phyloP scores from a whole-genome alignment of 139 green algal genomes.

The Chlamydomonas schloesseri region DNA sequence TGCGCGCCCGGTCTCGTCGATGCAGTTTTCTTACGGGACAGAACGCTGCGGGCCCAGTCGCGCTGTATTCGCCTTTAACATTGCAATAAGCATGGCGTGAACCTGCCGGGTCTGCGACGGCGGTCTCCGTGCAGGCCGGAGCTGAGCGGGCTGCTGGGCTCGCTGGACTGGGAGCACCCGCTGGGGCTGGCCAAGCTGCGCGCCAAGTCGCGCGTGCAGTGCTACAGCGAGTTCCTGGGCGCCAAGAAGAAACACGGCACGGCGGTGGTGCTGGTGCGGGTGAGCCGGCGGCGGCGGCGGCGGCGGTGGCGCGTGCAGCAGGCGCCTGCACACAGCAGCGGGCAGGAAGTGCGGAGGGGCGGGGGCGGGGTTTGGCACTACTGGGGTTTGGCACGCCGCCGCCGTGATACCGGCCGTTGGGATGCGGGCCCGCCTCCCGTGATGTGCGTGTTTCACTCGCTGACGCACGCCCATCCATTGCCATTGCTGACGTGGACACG shows the following conservation, averaged over 20 bases:
- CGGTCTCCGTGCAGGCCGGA: conserved; percentile 14
- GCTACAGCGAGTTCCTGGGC: conserved; percentile 33
- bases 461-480: no score
- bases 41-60: not conserved
- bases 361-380: no score
- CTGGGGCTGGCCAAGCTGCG: not conserved
- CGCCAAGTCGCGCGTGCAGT: conserved; percentile 1
- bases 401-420: not conserved
- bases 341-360: not conserved
- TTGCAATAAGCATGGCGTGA: no score
- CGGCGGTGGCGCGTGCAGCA: not conserved
- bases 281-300: not conserved
- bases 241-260: conserved; percentile 21
- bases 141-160: conserved; percentile 7
- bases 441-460: no score
- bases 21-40: no score
- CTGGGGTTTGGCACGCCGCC: no score
- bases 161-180: conserved; percentile 25
- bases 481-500: no score
- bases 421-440: not conserved
- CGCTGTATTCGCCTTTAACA: not conserved
- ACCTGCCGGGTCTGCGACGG: no score
- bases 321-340: no score
- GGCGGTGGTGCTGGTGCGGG: conserved; percentile 39
- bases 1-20: not conserved